These are phyloP conservation scores for Ramaria rubella DNA, from an alignment of 768 basidiomycete genomes.

Conservation along the genomic window DNA sequence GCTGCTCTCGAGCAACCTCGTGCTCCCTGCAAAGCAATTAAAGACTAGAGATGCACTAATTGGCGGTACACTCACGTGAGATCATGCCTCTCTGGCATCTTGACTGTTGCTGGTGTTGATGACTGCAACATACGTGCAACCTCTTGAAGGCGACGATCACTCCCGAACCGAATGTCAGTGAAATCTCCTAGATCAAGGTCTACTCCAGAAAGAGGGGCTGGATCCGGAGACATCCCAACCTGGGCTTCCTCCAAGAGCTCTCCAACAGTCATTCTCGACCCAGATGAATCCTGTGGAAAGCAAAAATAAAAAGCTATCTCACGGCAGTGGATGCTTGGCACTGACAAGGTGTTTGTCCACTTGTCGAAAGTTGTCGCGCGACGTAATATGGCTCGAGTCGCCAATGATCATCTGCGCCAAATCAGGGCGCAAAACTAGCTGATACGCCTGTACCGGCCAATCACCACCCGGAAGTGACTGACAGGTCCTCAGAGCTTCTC, in stretches of 20 bases:
- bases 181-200: slow-evolving; percentile 69
- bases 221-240: slow-evolving; percentile 45
- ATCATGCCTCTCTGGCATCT: slow-evolving; percentile 59
- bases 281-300: slow-evolving; percentile 40
- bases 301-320: slow-evolving; percentile 7
- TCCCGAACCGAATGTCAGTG: slow-evolving; percentile 80
- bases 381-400: slow-evolving; percentile 28
- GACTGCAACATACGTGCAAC: slow-evolving; percentile 88
- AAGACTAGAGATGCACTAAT: background rate
- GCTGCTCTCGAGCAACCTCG: slow-evolving; percentile 81
- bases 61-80: slow-evolving; percentile 44
- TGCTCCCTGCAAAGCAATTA: slow-evolving; percentile 54
- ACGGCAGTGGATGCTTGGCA: slow-evolving; percentile 6
- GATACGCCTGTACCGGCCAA: slow-evolving; percentile 67
- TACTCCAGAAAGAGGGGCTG: slow-evolving; percentile 58
- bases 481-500: slow-evolving; percentile 80
- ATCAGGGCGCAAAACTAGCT: slow-evolving; percentile 67
- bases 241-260: slow-evolving; percentile 47
- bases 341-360: slow-evolving; percentile 54
- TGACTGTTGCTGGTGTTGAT: slow-evolving; percentile 58
- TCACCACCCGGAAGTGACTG: slow-evolving; percentile 69
- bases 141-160: slow-evolving; percentile 86
- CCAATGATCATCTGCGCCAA: slow-evolving; percentile 51
- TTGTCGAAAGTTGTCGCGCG: slow-evolving; percentile 48
- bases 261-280: slow-evolving; percentile 44